Evolutionary conservation across 2,329 filamentous ascomycete species (phyloP), one percentile per base, ranked within the genome.

Genomic region (Ceratocystiopsis sp.): DNA sequence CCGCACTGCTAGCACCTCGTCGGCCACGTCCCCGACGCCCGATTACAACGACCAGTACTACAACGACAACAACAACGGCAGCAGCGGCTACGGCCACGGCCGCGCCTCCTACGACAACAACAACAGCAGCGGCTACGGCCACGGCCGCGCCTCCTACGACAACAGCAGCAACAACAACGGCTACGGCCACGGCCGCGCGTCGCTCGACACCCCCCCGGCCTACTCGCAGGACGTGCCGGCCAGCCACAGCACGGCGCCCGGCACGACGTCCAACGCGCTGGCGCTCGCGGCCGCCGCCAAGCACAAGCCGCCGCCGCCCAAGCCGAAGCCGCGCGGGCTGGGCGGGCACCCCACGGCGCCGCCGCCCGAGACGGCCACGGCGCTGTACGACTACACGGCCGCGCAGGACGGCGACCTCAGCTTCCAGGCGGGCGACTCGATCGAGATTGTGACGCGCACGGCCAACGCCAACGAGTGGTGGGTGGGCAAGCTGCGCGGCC

Each of bases 381-480:
- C 91, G 9, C 63, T 98, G 48, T 98, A 95, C 61, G 91, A 96
- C 57, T 98, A 93, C 56, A 84, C 93, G 48, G 91, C 91, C 7
- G 87, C 96, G 58, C 87, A 89, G 1, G 86, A 93, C 50, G 87
- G 87, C 3, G 91, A 98, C 57, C 65, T 98, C 49, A 93, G 84
- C 54, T 98, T 98, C 64, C 73, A 72, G 16, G 77, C 84, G 0
- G 87, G 89, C 6, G 91, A 98, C 48, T 65, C 81, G 5, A 96
- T 98, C 54, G 87, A 96, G 59, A 87, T 98, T 52, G 59, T 91
- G 3, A 71, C 70, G 47, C 73, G 84, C 51, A 93, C 85, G n/a
- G 69, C 73, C 49, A 95, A 94, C 54, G 79, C 84, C 42, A 96
- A 98, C 53, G 91, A 98, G 61, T 98, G 91, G 91, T 98, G 91